phyloP scores from a whole-genome alignment of 805 yeast species.

The Candida nonsorbophila region DNA sequence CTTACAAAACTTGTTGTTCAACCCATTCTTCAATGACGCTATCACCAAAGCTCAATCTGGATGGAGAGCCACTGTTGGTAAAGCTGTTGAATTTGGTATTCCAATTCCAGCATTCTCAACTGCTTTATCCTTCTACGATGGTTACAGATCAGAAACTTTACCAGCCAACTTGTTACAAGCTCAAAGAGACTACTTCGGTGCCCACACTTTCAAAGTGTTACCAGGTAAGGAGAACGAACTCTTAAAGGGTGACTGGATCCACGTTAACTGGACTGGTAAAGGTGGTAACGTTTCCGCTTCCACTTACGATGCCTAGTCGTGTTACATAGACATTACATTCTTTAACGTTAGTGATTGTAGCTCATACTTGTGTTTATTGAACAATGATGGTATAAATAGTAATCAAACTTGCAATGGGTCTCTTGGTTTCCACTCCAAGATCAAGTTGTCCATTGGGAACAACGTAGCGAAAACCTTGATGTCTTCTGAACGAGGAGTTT shows the following conservation, averaged over 20 bases:
- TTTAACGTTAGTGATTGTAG: too few relatives aligned
- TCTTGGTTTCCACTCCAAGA: slow-evolving; percentile 66
- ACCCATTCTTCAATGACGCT: slow-evolving; percentile 90
- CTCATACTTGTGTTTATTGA: too few relatives aligned
- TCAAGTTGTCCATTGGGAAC: slow-evolving; percentile 94
- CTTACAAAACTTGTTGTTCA: slow-evolving; percentile 91
- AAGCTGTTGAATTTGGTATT: slow-evolving; percentile 80
- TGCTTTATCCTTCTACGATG: slow-evolving; percentile 96
- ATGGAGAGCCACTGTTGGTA: slow-evolving; percentile 86
- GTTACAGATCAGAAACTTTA: slow-evolving; percentile 91
- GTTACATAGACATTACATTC: too few relatives aligned
- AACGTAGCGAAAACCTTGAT: slow-evolving; percentile 96
- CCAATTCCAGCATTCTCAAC: slow-evolving; percentile 98
- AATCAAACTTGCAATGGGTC: slow-evolving; percentile 36
- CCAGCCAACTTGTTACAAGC: slow-evolving; percentile 99
- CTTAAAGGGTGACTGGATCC: slow-evolving; percentile 83
- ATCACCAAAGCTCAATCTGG: slow-evolving; percentile 89
- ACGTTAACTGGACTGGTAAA: slow-evolving; percentile 98
- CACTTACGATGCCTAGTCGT: slow-evolving; percentile 76
- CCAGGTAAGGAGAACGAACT: slow-evolving; percentile 76
- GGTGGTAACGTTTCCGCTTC: slow-evolving; percentile 98
- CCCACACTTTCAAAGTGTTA: slow-evolving; percentile 95
- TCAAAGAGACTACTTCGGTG: slow-evolving; percentile 99
- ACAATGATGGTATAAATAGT: too few relatives aligned
- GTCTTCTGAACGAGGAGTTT: slow-evolving; percentile 82